These are phyloP conservation scores for Trichophyton verrucosum DNA, from an alignment of 2,329 filamentous ascomycete genomes.

Conservation along the genomic window DNA sequence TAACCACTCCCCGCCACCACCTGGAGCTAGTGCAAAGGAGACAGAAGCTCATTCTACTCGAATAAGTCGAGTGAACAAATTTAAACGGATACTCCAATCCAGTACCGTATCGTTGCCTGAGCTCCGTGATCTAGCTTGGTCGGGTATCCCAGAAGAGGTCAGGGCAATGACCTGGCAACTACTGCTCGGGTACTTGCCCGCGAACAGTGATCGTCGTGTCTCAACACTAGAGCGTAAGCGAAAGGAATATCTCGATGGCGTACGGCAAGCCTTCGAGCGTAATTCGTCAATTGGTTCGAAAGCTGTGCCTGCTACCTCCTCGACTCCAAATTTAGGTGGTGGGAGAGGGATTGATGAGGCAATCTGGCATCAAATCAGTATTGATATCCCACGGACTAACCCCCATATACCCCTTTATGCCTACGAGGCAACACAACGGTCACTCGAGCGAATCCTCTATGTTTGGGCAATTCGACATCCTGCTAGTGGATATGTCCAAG, in stretches of 20 bases:
- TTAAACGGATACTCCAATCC: conserved; percentile 87
- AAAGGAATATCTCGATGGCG: conserved; percentile 91
- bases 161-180: conserved; percentile 99
- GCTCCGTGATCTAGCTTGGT: conserved; percentile 78
- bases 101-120: conserved; percentile 79
- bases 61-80: conserved; percentile 93
- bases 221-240: conserved; percentile 84
- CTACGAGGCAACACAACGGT: conserved; percentile 91
- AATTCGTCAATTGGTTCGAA: conserved; percentile 34
- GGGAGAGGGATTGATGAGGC: conserved; percentile 80
- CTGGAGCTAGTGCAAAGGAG: conserved; percentile 68
- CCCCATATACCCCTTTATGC: conserved; percentile 90
- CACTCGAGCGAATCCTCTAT: conserved; percentile 86
- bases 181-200: conserved; percentile 84
- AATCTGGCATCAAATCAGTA: conserved; percentile 99
- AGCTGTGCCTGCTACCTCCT: conserved; percentile 25
- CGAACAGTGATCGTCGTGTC: conserved; percentile 87
- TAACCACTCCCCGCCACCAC: conserved; percentile 63
- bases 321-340: conserved; percentile 35
- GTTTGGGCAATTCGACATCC: conserved; percentile 97
- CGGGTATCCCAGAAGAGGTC: conserved; percentile 85
- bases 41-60: conserved; percentile 73
- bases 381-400: conserved; percentile 91
- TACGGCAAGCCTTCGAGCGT: conserved; percentile 53
- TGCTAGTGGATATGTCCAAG: conserved; percentile 94